phyloP scores from a whole-genome alignment of 2,329 filamentous ascomycete genomes.

The Colletotrichum limetticola region DNA sequence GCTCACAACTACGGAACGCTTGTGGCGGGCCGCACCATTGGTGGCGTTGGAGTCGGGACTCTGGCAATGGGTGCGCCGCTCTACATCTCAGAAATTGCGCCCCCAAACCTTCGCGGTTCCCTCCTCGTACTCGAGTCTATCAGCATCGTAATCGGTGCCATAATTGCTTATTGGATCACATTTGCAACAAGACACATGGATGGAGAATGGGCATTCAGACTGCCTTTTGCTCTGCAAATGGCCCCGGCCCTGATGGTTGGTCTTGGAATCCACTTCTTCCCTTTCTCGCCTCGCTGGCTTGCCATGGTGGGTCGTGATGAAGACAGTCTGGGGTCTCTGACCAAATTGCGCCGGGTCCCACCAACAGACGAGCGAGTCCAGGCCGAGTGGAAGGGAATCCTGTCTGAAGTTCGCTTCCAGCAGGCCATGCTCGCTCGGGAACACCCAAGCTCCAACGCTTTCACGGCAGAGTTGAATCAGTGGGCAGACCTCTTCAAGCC shows the following conservation, averaged over 20 bases:
- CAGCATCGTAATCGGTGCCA: slow-evolving; percentile 61
- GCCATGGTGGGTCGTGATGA: slow-evolving; percentile 49
- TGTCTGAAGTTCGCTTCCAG: slow-evolving; percentile 59
- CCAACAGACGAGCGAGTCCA: slow-evolving; percentile 53
- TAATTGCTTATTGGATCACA: slow-evolving; percentile 64
- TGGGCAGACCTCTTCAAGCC: slow-evolving; percentile 60
- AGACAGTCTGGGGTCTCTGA: slow-evolving; percentile 50
- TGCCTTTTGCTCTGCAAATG: slow-evolving; percentile 59
- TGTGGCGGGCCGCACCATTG: slow-evolving; percentile 42
- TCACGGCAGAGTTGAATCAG: slow-evolving; percentile 55
- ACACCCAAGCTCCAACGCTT: slow-evolving; percentile 44
- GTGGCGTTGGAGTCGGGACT: slow-evolving; percentile 44
- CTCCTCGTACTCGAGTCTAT: slow-evolving; percentile 61
- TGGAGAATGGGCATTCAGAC: slow-evolving; percentile 53
- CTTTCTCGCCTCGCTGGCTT: slow-evolving; percentile 58
- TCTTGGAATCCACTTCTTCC: slow-evolving; percentile 55
- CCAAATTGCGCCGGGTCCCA: slow-evolving; percentile 53
- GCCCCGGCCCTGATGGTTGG: slow-evolving; percentile 51
- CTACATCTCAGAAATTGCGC: slow-evolving; percentile 47
- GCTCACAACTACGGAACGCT: slow-evolving; percentile 40
- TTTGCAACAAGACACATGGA: slow-evolving; percentile 59
- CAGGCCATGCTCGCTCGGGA: slow-evolving; percentile 50
- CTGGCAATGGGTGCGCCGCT: slow-evolving; percentile 43
- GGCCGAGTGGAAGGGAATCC: slow-evolving; percentile 60
- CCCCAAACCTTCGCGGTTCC: slow-evolving; percentile 50